These are phyloP conservation scores for Entoloma clypeatum DNA, from an alignment of 1,284 basidiomycete species.

Conservation along the genomic window DNA sequence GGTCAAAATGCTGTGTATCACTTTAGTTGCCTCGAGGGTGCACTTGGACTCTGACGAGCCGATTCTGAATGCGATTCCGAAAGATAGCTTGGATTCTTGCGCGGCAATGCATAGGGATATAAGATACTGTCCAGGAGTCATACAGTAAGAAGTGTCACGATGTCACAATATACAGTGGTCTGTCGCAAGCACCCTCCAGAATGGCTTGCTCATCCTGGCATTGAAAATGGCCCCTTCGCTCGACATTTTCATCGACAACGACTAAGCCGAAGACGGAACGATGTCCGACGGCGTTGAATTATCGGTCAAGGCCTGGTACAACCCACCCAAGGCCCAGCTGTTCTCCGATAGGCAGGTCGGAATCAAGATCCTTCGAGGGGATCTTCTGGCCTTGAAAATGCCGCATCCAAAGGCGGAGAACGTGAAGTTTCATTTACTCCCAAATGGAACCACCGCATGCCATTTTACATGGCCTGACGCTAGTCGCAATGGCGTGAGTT, in stretches of 20 bases:
- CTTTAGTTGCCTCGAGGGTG: slow-evolving; percentile 5
- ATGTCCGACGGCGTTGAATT: slow-evolving; percentile 7
- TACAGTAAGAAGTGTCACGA: no score
- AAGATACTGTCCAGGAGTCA: slow-evolving; percentile 2
- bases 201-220: no score
- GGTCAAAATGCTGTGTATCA: slow-evolving; percentile 12
- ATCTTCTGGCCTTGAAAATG: slow-evolving; percentile 30
- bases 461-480: slow-evolving; percentile 32
- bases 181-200: no score
- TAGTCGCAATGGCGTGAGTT: slow-evolving; percentile 21
- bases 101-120: slow-evolving; percentile 6
- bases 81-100: slow-evolving; percentile 2
- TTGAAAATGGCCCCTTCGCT: no score
- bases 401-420: slow-evolving; percentile 34
- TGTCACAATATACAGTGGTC: no score
- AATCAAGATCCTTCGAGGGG: slow-evolving; percentile 22
- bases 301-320: slow-evolving; percentile 14
- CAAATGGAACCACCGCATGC: slow-evolving; percentile 26
- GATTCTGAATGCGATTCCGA: slow-evolving; percentile 9
- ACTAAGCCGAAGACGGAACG: no score
- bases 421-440: slow-evolving; percentile 23
- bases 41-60: slow-evolving; percentile 7
- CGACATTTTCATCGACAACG: no score
- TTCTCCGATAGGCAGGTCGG: slow-evolving; percentile 8
- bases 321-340: slow-evolving; percentile 13